Evolutionary conservation across 176 grass and related monocot species (phyloP).

Genomic region (Bothriochloa decipiens): DNA sequence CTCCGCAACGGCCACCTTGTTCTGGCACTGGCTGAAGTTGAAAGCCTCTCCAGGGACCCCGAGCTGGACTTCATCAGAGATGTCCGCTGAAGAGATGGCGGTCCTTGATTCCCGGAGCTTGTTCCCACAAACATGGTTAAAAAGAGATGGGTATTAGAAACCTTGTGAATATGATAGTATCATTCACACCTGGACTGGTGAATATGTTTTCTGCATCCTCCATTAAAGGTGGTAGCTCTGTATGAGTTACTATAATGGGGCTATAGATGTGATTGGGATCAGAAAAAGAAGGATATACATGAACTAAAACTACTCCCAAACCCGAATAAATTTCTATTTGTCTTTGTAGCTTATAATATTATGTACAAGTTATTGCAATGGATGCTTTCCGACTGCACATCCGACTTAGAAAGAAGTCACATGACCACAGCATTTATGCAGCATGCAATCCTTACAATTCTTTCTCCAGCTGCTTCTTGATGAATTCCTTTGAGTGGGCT

Average conservation of each 20-base stretch:
- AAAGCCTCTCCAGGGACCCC: conserved; percentile 74
- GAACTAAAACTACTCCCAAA: not conserved
- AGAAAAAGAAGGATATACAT: not conserved
- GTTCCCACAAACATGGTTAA: conserved; percentile 60
- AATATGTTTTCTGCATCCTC: not conserved
- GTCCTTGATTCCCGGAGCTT: conserved; percentile 86
- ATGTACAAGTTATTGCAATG: not conserved
- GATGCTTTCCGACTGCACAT: not conserved
- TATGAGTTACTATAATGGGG: not conserved
- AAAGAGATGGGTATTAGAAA: not conserved
- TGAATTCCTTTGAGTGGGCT: conserved; percentile 97
- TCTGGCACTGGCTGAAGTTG: conserved; percentile 76
- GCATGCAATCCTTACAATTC: conserved; percentile 69
- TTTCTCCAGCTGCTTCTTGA: conserved; percentile 95
- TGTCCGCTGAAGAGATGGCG: conserved; percentile 77
- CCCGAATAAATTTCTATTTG: not conserved
- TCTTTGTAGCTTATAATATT: not conserved
- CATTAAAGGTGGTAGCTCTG: not conserved
- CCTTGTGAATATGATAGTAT: not conserved
- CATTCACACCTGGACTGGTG: not conserved
- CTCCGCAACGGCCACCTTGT: conserved; percentile 74
- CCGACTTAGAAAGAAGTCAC: not conserved
- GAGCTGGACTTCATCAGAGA: conserved; percentile 65
- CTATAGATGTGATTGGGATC: not conserved
- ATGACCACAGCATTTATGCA: not conserved